Base-by-base conservation (phyloP, 2,329 filamentous ascomycete genomes). In the Diaporthe sp. region DNA sequence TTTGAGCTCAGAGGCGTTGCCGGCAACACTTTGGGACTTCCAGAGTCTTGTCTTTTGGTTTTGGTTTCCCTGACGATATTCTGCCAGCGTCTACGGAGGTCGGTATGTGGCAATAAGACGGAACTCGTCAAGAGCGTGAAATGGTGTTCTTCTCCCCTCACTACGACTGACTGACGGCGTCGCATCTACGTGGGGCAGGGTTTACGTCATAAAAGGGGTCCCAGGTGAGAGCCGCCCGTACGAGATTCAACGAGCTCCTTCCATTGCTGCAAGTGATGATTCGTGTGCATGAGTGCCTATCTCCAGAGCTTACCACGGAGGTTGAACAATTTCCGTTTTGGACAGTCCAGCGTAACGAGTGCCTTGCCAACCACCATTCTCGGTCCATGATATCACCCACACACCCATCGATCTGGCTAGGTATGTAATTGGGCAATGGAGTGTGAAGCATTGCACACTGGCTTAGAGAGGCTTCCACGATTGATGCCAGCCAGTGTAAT, bases 161-260 rank as follows among this genome's bases (percentile, higher is more conserved):
- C 10, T 2, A 19, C n/a, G 28, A 71, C 55, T 9, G 45, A 52
- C 33, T 10, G 25, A 33, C 35, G 17, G 60, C 71, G 50, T 70
- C 73, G 60, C 47, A 57, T 58, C 54, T 35, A 55, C 74, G 74
- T 75, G 74, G 73, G 74, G 61, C 74, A 55, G 22, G 22, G 28
- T 70, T 73, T 75, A 75, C 74, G 74, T 75, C 74, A 75, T 75
- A 19, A 25, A 47, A 35, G 19, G 45, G 25, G 57, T 13, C 25
- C 33, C 17, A 69, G 42, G 54, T 55, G 64, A 50, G 69, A 73
- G 60, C 47, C 28, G 22, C 40, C 55, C 45, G 57, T 25, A n/a
- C 19, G 9, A 38, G 1, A 67, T 25, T 2, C 45, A 35, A 15
- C 19, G 8, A 52, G 30, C 30, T 38, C 42, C 45, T 67, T 52